Evolutionary conservation across 257 asterid species (phyloP).

Genomic region (Solanum commersonii): DNA sequence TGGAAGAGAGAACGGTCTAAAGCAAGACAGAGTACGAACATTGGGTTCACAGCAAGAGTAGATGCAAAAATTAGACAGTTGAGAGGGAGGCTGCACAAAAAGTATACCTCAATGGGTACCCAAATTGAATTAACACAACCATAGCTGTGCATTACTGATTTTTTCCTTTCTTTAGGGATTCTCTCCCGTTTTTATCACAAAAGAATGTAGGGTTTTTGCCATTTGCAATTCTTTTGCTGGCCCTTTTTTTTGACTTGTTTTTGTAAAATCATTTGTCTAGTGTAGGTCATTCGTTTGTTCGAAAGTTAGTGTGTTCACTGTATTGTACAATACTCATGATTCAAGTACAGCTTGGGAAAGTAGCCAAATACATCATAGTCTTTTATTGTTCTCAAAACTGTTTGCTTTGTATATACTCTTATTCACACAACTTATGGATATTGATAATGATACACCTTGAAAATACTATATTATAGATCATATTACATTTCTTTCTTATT

Average conservation of each 20-base stretch:
- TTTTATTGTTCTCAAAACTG: background rate
- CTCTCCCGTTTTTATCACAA: background rate
- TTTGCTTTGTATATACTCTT: background rate
- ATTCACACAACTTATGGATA: background rate
- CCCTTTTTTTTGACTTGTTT: slow-evolving; percentile 1
- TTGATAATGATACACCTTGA: background rate
- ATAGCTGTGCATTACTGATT: background rate
- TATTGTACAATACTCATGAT: background rate
- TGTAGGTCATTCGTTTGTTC: slow-evolving; percentile 13
- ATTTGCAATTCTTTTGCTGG: slow-evolving; percentile 1
- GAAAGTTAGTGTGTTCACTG: background rate
- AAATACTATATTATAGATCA: background rate
- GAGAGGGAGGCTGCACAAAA: slow-evolving; percentile 65
- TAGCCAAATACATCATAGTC: background rate
- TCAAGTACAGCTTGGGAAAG: background rate
- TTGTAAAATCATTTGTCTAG: slow-evolving; percentile 19
- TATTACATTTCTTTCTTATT: background rate
- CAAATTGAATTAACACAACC: background rate
- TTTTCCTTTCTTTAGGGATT: background rate
- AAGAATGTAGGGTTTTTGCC: slow-evolving; percentile 13
- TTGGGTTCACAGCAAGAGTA: slow-evolving; percentile 88
- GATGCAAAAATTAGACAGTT: slow-evolving; percentile 83
- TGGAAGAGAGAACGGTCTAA: slow-evolving; percentile 75
- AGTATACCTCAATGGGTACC: slow-evolving; percentile 34
- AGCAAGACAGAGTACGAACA: slow-evolving; percentile 68